Evolutionary conservation across 1,284 basidiomycete species (phyloP).

Genomic region (Gomphus bonarii): DNA sequence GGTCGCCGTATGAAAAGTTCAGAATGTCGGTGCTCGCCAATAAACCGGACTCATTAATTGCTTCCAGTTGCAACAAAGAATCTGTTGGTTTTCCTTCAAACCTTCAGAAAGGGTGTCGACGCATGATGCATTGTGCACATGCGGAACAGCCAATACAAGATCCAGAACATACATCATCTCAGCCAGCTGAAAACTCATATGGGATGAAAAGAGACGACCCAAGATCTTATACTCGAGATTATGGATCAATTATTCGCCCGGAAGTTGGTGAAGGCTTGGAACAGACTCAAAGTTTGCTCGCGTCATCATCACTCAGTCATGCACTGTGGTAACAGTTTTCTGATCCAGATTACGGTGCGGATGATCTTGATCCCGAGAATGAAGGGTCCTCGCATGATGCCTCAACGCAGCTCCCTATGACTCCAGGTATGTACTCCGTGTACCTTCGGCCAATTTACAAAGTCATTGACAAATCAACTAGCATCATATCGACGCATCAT

Average conservation of each 20-base stretch:
- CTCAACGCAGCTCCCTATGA: not conserved
- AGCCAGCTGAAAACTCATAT: not conserved
- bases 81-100: not conserved
- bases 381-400: not conserved
- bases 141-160: not conserved
- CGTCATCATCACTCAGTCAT: not conserved
- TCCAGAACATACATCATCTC: not conserved
- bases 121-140: not conserved
- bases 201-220: not conserved
- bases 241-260: not conserved
- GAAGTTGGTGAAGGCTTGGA: not conserved
- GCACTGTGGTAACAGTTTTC: not conserved
- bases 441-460: not conserved
- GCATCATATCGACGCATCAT: conserved; percentile 51
- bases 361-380: not conserved
- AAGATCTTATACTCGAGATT: not conserved
- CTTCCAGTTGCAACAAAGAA: too few species aligned
- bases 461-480: conserved; percentile 17
- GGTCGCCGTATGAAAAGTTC: too few species aligned
- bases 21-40: too few species aligned
- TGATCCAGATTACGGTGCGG: not conserved
- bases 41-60: too few species aligned
- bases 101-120: not conserved
- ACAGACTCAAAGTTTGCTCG: not conserved
- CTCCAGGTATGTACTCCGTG: not conserved